Conservation (phyloP, 2,329 filamentous ascomycete genomes). For the Diaporthe humulicola region DNA sequence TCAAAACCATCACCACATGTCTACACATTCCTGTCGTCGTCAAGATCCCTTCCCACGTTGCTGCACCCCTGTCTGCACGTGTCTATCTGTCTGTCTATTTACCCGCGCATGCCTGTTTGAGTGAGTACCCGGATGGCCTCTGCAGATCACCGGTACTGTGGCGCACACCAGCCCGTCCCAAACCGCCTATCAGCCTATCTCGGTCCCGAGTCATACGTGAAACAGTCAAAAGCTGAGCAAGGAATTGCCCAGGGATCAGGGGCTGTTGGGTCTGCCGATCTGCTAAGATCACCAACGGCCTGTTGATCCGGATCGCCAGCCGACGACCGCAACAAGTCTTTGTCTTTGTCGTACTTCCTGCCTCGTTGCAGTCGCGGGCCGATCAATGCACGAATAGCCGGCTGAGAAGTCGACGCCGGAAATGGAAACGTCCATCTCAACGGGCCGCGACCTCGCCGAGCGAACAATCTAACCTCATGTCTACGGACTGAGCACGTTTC, state of each 20-base stretch:
- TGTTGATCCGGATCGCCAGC: conserved; percentile 7
- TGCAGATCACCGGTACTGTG: conserved; percentile 11
- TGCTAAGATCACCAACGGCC: background rate
- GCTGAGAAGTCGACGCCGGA: background rate
- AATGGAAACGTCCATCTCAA: background rate
- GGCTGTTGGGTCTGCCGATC: background rate
- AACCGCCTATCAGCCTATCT: background rate
- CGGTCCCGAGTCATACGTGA: conserved; percentile 26
- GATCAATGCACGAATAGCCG: background rate
- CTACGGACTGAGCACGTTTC: background rate
- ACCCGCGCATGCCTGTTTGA: background rate
- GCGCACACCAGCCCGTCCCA: background rate
- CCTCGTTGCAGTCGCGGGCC: background rate
- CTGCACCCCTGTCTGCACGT: conserved; percentile 3
- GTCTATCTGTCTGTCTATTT: background rate
- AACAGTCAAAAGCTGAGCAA: background rate
- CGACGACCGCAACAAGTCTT: background rate
- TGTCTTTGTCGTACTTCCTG: background rate
- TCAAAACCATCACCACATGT: background rate
- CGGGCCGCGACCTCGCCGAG: background rate
- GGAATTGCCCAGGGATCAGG: background rate
- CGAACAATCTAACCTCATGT: background rate
- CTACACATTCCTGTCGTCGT: background rate
- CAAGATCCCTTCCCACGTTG: conserved; percentile 7
- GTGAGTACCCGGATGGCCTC: conserved; percentile 14